These are phyloP conservation scores for Papiliotrema fonsecae DNA, from an alignment of 1,284 basidiomycete species.

Conservation along the genomic window DNA sequence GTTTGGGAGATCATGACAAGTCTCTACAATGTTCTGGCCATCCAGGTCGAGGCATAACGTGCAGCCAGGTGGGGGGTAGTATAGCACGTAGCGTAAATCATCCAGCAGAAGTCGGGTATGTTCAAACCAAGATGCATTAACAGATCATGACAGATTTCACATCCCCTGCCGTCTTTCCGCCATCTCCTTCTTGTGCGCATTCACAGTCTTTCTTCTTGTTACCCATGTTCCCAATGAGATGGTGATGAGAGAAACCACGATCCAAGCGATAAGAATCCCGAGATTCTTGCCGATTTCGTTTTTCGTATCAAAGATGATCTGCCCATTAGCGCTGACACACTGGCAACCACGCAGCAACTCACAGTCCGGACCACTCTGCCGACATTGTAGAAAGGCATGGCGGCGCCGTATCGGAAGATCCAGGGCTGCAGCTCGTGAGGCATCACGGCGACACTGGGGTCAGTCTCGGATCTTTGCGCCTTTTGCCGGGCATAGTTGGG, in stretches of 20 bases:
- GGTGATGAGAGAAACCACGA: constrained; percentile 47
- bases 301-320: constrained; percentile 63
- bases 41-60: too few relatives aligned
- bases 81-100: too few relatives aligned
- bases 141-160: too few relatives aligned
- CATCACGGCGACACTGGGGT: constrained; percentile 50
- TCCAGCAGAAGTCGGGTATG: too few relatives aligned
- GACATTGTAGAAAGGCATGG: constrained; percentile 68
- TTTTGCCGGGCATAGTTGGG: too few relatives aligned
- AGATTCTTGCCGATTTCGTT: constrained; percentile 54
- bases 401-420: constrained; percentile 56
- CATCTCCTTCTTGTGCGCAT: constrained; percentile 15
- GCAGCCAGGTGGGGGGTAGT: too few relatives aligned
- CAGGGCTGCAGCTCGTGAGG: constrained; percentile 65
- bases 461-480: too few relatives aligned
- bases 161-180: not conserved
- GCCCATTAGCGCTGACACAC: constrained; percentile 6
- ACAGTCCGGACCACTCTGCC: constrained; percentile 55
- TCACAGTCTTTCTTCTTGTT: constrained; percentile 42
- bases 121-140: too few relatives aligned
- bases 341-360: constrained; percentile 2
- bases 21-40: too few relatives aligned
- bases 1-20: too few relatives aligned
- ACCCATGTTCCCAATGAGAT: constrained; percentile 49
- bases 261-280: constrained; percentile 54